Conservation (phyloP, 257 asterid species). For the Solanum megistacrolobum region DNA sequence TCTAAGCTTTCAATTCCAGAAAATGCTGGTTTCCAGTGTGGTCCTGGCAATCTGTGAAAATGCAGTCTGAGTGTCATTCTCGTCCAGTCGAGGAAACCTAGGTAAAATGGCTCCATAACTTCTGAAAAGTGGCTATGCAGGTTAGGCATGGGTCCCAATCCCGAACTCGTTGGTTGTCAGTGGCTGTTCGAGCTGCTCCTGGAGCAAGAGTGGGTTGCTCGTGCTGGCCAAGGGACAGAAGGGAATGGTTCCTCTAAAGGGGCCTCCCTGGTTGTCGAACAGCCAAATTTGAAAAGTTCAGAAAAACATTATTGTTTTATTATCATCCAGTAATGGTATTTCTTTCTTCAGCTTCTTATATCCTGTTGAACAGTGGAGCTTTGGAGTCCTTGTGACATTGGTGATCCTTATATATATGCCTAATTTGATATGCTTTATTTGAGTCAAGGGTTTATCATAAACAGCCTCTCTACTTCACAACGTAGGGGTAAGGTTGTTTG, state of each 20-base stretch:
- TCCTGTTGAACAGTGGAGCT: not conserved
- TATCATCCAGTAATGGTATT: not conserved
- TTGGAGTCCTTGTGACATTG: not conserved
- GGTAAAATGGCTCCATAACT: not conserved
- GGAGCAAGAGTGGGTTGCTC: not conserved
- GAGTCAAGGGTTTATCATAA: not conserved
- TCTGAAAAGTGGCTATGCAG: not conserved
- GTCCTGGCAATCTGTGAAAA: slow-evolving; percentile 46
- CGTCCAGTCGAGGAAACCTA: not conserved
- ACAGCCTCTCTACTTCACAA: not conserved
- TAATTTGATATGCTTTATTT: not conserved
- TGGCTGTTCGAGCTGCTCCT: not conserved
- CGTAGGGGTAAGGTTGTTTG: not conserved
- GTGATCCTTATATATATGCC: not conserved
- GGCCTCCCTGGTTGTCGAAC: slow-evolving; percentile 3
- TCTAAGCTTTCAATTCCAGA: not conserved
- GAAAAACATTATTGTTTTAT: not conserved
- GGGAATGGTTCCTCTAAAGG: not conserved
- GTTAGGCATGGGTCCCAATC: not conserved
- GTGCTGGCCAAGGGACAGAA: not conserved
- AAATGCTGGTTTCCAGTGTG: slow-evolving; percentile 27
- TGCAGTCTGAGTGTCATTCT: slow-evolving; percentile 13
- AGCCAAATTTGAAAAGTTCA: not conserved
- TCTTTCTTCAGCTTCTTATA: not conserved
- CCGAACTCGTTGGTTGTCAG: not conserved